phyloP scores from a whole-genome alignment of 2,329 filamentous ascomycete genomes.

The Neoarthrinium moseri region DNA sequence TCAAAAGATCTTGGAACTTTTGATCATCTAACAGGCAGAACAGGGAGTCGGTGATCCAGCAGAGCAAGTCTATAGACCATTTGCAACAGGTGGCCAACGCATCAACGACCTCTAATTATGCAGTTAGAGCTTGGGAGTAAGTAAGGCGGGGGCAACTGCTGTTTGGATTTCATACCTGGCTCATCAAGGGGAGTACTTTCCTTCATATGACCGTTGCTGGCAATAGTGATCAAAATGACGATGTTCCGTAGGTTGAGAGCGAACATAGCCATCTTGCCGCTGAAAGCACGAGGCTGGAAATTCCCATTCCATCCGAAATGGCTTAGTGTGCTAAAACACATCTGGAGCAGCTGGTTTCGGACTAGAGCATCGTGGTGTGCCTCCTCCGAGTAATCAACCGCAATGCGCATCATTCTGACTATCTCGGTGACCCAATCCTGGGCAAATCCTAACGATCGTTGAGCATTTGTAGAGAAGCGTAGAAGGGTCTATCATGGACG shows the following conservation, averaged over 20 bases:
- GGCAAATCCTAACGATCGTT: conserved; percentile 56
- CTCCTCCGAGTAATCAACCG: conserved; percentile 81
- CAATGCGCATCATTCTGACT: conserved; percentile 67
- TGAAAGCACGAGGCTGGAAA: conserved; percentile 58
- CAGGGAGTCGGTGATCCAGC: conserved; percentile 60
- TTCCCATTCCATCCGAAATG: conserved; percentile 73
- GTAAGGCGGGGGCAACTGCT: no score
- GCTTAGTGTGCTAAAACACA: conserved; percentile 76
- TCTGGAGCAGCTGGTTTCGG: conserved; percentile 69
- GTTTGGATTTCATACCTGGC: conserved; percentile 44
- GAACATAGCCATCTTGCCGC: conserved; percentile 73
- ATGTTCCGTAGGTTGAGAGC: conserved; percentile 74
- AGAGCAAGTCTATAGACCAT: conserved; percentile 74
- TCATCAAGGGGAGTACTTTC: conserved; percentile 63
- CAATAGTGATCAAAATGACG: conserved; percentile 63
- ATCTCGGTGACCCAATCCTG: conserved; percentile 65
- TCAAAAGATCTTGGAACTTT: conserved; percentile 49
- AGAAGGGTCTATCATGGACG: no score
- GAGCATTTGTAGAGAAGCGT: no score
- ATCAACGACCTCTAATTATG: conserved; percentile 62
- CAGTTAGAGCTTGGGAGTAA: not conserved
- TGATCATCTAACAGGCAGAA: conserved; percentile 54
- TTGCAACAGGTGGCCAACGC: conserved; percentile 71
- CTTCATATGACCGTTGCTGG: conserved; percentile 55
- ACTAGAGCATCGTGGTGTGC: conserved; percentile 69